A percentile compares a stretch with the other conserved stretches of the same genome.
phyloP scores from a whole-genome alignment of 2,329 filamentous ascomycete genomes.

The Cryphonectria carpinicola region DNA sequence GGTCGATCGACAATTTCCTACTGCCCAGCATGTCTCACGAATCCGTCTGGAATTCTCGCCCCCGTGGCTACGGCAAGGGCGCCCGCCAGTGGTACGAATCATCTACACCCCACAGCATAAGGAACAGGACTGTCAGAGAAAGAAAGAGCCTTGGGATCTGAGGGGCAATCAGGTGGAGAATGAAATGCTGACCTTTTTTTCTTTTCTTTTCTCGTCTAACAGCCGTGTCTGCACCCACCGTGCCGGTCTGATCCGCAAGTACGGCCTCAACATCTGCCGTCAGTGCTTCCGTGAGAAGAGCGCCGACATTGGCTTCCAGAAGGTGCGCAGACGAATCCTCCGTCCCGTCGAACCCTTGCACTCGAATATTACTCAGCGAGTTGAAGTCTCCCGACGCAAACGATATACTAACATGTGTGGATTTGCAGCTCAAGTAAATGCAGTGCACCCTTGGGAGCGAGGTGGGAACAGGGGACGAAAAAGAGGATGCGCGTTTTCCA shows the following conservation, averaged over 20 bases:
- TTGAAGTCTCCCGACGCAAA: no score
- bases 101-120: slow-evolving; percentile 12
- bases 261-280: slow-evolving; percentile 89
- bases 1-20: slow-evolving; percentile 30
- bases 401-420: slow-evolving; percentile 3
- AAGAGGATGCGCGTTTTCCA: slow-evolving; percentile 18
- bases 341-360: not conserved
- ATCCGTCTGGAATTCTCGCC: slow-evolving; percentile 98
- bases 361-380: not conserved
- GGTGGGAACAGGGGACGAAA: slow-evolving; percentile 14
- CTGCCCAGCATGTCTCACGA: slow-evolving; percentile 71
- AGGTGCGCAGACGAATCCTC: slow-evolving; percentile 51
- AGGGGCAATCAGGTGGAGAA: slow-evolving; percentile 32
- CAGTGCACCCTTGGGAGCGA: slow-evolving; percentile 21
- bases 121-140: slow-evolving; percentile 12
- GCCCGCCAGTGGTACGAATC: slow-evolving; percentile 82
- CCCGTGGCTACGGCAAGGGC: slow-evolving; percentile 97
- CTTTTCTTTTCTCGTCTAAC: slow-evolving; percentile 29
- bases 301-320: slow-evolving; percentile 73
- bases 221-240: slow-evolving; percentile 83
- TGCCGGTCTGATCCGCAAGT: slow-evolving; percentile 99
- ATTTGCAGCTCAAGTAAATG: slow-evolving; percentile 28
- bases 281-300: slow-evolving; percentile 79
- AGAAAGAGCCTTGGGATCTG: slow-evolving; percentile 14
- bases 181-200: slow-evolving; percentile 30